phyloP scores from a whole-genome alignment of 495 filamentous ascomycete species.

The Hyaloscypha finlandica region DNA sequence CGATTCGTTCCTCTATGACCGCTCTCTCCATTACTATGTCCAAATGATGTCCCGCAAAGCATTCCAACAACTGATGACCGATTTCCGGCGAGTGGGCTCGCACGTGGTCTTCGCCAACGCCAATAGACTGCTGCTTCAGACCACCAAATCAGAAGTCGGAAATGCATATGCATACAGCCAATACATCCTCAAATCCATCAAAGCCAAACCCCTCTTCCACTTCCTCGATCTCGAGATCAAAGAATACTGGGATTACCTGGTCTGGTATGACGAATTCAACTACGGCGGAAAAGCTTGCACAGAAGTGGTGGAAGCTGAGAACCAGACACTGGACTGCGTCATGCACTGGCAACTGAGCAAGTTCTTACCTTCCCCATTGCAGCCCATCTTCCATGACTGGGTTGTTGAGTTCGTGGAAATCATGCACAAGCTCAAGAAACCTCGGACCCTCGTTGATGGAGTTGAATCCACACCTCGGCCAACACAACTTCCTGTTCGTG shows the following conservation, averaged over 20 bases:
- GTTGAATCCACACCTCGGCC: conserved; percentile 64
- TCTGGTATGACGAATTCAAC: conserved; percentile 99
- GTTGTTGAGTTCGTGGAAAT: conserved; percentile 92
- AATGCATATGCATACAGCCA: conserved; percentile 97
- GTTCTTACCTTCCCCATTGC: conserved; percentile 79
- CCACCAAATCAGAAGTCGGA: conserved; percentile 93
- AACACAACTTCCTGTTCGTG: conserved; percentile 74
- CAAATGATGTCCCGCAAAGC: conserved; percentile 98
- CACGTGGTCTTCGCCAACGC: conserved; percentile 89
- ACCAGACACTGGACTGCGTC: conserved; percentile 85
- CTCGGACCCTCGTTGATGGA: conserved; percentile 47
- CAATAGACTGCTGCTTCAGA: conserved; percentile 89
- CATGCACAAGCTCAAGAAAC: conserved; percentile 84
- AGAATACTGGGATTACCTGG: conserved; percentile 98
- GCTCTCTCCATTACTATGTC: conserved; percentile 95
- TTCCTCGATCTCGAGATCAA: conserved; percentile 98
- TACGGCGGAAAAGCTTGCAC: conserved; percentile 92
- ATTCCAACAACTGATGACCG: conserved; percentile 93
- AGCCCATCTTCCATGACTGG: conserved; percentile 88
- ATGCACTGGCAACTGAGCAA: conserved; percentile 98
- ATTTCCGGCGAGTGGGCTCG: conserved; percentile 93
- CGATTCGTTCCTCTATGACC: conserved; percentile 91
- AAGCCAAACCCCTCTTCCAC: conserved; percentile 91
- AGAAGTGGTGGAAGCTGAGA: conserved; percentile 77
- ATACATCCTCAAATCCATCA: conserved; percentile 96